Base-by-base conservation (phyloP, 176 grass and related monocot species). In the Hyparrhenia diplandra region DNA sequence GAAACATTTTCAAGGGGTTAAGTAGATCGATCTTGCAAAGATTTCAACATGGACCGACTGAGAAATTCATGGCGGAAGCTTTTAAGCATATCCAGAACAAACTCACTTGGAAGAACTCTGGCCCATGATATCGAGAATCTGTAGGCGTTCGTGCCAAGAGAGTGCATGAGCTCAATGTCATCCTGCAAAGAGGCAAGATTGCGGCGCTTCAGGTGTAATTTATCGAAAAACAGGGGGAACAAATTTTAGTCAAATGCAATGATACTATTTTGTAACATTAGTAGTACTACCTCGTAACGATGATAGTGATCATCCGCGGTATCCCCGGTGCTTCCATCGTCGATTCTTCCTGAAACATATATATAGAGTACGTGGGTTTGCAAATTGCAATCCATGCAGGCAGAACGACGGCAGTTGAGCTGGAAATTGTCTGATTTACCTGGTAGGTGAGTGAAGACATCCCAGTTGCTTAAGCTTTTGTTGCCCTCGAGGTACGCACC, bases 381-480 rank as follows among this genome's bases (percentile, higher is more conserved):
- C n/a, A n/a, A n/a, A n/a, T n/a, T 20, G 18, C 17, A 52, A 52
- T 43, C 12, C 41, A 43, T 43, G 41, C 41, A 46, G 43, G 43
- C 43, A 46, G 43, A 5, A 16, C 13, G 42, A 43, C 42, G 3
- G 42, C 12, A 43, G 12, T 52, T 8, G 2, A 20, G 18, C 18
- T 24, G 17, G 13, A 46, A 46, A 46, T 46, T 46, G 13, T 5
- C 60, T 21, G 34, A 54, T 6, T 57, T 71, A 89, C 92, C 89
- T 76, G 89, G 81, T 16, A 51, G 6, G 58, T 83, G 92, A 34
- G 80, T 74, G 69, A 95, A 85, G 12, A 88, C 74, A 73, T 95
- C 92, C 92, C 89, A 95, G 79, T 95, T 95, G 81, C 78, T 92
- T 17, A 95, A 46, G 60, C 82, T 87, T 77, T 89, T 92, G 61